Evolutionary conservation across 1,284 basidiomycete genomes (phyloP).

Genomic region (Irpex sp.): DNA sequence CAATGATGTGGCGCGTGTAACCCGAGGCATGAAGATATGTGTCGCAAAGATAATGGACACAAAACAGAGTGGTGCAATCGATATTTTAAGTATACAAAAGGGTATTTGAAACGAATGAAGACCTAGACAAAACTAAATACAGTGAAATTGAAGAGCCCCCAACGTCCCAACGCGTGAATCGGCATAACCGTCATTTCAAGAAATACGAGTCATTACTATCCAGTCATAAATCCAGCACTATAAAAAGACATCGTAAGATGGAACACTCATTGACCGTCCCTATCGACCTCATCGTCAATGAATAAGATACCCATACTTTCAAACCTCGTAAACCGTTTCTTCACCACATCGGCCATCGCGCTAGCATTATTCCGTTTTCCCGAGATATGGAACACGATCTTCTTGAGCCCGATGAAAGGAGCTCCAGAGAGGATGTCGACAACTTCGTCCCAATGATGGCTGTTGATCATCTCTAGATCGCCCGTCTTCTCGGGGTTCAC

Average conservation of each 20-base stretch:
- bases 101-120: background rate
- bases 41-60: too few species aligned
- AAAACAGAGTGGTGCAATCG: background rate
- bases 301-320: conserved; percentile 6
- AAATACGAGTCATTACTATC: background rate
- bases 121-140: background rate
- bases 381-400: conserved; percentile 13
- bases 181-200: background rate
- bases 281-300: conserved; percentile 10
- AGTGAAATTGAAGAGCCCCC: background rate
- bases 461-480: conserved; percentile 8
- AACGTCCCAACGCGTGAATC: background rate
- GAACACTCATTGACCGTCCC: conserved; percentile 3
- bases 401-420: conserved; percentile 8
- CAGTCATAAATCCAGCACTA: background rate
- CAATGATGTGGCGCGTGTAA: too few species aligned
- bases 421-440: conserved; percentile 1
- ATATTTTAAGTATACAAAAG: background rate
- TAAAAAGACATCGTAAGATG: background rate
- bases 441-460: conserved; percentile 10
- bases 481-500: background rate
- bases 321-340: conserved; percentile 5
- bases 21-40: too few species aligned
- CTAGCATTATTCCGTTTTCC: background rate
- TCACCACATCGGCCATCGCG: conserved; percentile 5